Base-by-base conservation (phyloP, 495 filamentous ascomycete genomes). In the Penicillium fimorum region DNA sequence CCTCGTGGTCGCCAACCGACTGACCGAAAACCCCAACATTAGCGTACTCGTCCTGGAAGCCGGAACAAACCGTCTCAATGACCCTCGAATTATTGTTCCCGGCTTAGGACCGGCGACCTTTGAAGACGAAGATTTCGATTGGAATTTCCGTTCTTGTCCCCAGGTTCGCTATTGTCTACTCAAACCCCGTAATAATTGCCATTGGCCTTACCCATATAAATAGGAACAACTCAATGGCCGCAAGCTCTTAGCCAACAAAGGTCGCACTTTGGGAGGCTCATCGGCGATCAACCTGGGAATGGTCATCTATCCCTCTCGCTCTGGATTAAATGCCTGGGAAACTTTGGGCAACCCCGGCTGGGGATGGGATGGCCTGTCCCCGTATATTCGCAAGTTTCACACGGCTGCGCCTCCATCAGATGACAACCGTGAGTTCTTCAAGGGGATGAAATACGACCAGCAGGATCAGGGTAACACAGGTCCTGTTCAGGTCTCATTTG, bases 201-300 rank as follows among this genome's bases (percentile, higher is more conserved):
- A n/a, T n/a, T 1, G 18, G 20, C 6, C 24, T 51, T 29, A 24
- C 24, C 5, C 29, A 51, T 29, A 27, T 27, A 27, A 37, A 1
- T 40, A 71, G 68, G 44, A 52, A 18, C 50, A 62, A 44, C 54
- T 73, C 5, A 63, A 70, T 49, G 62, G 56, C 30, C 61, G 67
- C 8, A 35, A 37, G 13, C 15, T 64, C 13, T 30, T 41, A 8
- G 60, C 58, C 13, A 56, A 69, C 17, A 74, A 76, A 8, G 83
- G 81, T n/a, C 79, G 79, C 52, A 73, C 75, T 13, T 62, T 86
- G 3, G 84, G 84, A 7, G 84, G 84, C 10, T 79, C 77, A 9
- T 82, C 78, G 12, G 79, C 73, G 0, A 73, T 86, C 52, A 87
- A 86, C 45, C 43, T 59, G 15, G 51, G 60, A 22, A 65, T 64